Percentiles rank a stretch among this genome's conserved stretches.
phyloP scores from a whole-genome alignment of 495 filamentous ascomycete genomes.

The Podospora tetraspora region DNA sequence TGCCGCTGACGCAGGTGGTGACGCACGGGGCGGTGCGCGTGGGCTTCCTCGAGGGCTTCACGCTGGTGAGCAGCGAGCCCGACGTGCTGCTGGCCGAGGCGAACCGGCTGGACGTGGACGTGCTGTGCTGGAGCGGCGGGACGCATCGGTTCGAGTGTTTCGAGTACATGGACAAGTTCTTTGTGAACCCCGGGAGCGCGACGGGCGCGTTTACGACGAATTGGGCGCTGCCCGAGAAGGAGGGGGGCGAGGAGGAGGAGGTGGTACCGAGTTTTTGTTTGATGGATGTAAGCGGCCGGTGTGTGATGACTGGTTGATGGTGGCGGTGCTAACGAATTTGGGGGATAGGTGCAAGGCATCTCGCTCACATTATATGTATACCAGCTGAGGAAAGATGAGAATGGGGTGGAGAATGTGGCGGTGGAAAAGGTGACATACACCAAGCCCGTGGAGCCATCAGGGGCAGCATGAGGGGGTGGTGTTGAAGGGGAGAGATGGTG shows the following conservation, averaged over 20 bases:
- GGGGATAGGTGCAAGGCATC: conserved; percentile 83
- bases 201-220: conserved; percentile 71
- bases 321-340: conserved; percentile 11
- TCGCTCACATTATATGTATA: conserved; percentile 97
- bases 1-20: conserved; percentile 88
- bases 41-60: conserved; percentile 95
- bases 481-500: neutral
- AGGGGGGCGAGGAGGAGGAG: conserved; percentile 67
- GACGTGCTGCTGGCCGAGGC: conserved; percentile 90
- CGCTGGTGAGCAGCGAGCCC: conserved; percentile 86
- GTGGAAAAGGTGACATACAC: conserved; percentile 98
- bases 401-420: conserved; percentile 84
- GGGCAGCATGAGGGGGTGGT: conserved; percentile 30
- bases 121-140: conserved; percentile 86
- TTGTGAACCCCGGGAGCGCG: conserved; percentile 95
- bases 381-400: conserved; percentile 82
- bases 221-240: conserved; percentile 65
- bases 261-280: conserved; percentile 92
- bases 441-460: conserved; percentile 61
- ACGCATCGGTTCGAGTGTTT: conserved; percentile 97
- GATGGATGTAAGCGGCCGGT: conserved; percentile 79
- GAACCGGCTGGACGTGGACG: conserved; percentile 92
- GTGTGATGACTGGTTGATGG: neutral
- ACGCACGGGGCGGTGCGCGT: conserved; percentile 90
- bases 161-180: conserved; percentile 97